Conservation (phyloP, 169 alveolate genomes). For the Pseudocohnilembus persalinus region DNA sequence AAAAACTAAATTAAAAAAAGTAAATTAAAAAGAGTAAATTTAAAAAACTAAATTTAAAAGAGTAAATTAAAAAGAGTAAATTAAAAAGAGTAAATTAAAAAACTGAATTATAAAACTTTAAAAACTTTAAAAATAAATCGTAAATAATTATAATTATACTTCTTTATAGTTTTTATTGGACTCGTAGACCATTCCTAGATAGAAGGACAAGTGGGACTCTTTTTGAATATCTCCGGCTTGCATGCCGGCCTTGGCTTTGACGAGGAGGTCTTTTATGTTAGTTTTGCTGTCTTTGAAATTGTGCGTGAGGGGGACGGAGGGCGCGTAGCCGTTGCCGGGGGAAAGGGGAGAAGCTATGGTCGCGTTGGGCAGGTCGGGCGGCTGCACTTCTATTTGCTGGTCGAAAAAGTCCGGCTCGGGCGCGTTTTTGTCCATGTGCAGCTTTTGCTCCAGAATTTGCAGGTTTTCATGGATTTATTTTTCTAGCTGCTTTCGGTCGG, state of each 20-base stretch:
- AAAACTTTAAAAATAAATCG: no score
- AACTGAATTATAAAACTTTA: no score
- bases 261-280: conserved; percentile 65
- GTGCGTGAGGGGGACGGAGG: conserved; percentile 66
- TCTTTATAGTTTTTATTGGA: conserved; percentile 36
- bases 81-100: no score
- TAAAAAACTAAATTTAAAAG: no score
- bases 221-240: conserved; percentile 79
- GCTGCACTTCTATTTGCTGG: conserved; percentile 61
- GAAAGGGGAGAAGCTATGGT: conserved; percentile 63
- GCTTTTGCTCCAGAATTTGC: neutral
- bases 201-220: conserved; percentile 85
- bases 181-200: conserved; percentile 71
- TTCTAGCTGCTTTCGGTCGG: conserved; percentile 10
- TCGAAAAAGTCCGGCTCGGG: conserved; percentile 51
- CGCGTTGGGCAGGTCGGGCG: conserved; percentile 70
- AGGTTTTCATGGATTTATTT: conserved; percentile 8
- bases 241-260: conserved; percentile 85
- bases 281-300: conserved; percentile 60
- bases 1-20: no score
- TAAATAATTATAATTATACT: no score
- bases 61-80: no score
- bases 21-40: no score
- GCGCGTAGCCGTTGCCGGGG: conserved; percentile 71
- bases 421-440: conserved; percentile 5